Conservation (phyloP, 2,329 filamentous ascomycete species). For the Hypoxylon sp. region DNA sequence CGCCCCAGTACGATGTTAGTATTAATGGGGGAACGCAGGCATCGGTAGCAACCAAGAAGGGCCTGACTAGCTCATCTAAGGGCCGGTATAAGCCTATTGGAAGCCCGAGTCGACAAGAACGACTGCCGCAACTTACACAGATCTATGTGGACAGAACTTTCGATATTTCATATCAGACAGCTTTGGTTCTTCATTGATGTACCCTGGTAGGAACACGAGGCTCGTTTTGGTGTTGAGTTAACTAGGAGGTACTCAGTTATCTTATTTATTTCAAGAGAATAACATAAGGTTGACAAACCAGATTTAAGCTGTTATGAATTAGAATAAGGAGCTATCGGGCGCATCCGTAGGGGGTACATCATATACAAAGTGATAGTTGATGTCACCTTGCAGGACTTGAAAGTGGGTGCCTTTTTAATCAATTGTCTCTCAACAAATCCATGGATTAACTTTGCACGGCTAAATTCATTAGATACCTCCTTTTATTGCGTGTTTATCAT, state of each 20-base stretch:
- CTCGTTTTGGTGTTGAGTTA: background rate
- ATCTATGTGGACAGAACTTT: conserved; percentile 25
- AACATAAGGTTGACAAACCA: no score
- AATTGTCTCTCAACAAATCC: no score
- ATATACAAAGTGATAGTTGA: no score
- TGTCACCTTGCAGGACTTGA: no score
- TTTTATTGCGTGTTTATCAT: no score
- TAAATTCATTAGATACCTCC: no score
- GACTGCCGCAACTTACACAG: background rate
- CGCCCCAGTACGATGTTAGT: conserved; percentile 8
- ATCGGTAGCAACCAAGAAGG: background rate
- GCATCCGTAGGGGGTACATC: no score
- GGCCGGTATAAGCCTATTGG: background rate
- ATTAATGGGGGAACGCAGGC: background rate
- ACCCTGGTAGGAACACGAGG: background rate
- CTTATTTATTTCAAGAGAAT: no score
- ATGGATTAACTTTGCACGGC: no score
- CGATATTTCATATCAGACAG: conserved; percentile 21
- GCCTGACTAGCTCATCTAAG: background rate
- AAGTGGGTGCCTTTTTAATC: no score
- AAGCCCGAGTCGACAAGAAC: background rate
- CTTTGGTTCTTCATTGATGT: conserved; percentile 7
- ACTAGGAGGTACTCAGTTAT: background rate
- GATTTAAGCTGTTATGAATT: no score
- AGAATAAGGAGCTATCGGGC: no score